Evolutionary conservation across 1,139 yeast species (phyloP), one percentile per base, ranked within the genome.

Genomic region (Zhuliangozyma parablackwelliae): DNA sequence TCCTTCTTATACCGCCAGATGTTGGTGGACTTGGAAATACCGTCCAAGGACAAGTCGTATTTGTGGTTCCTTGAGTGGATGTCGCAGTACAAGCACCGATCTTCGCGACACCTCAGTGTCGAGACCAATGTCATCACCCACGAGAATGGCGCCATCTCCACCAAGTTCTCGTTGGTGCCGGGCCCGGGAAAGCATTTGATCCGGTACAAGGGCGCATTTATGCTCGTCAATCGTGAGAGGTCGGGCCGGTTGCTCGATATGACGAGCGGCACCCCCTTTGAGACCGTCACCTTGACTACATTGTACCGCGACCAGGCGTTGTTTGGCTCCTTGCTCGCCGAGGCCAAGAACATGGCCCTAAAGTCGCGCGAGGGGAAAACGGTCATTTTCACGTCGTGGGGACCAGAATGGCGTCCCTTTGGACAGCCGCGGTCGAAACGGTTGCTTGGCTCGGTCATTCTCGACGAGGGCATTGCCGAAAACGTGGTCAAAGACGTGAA

Each of bases 371-470:
- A 89, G 53, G 98, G 98, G 9, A 90, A 89, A 54, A 92, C 98
- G 0, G 98, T 92, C 8, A 68, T 92, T 6, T 92, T 78, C 60
- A 88, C 96, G 2, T 85, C 96, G 2, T 90, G 94, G 86, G 98
- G 97, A 1, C 96, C 96, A 10, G 99, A 92, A 55, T 92, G 99
- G 99, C 72, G 98, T 50, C 96, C 96, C 3, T 92, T 92, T 65
- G 99, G 99, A 2, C 94, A 85, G 55, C 97, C 99, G 1, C 73
- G 97, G 47, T 82, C 82, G 49, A 90, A 92, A 61, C 73, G 99
- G 51, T 66, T 82, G 34, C 63, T 90, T 28, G 92, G 86, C 6
- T 85, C 95, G 10, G 99, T 92, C 11, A 81, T 92, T 29, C 66
- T 92, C 40, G 97, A 89, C 54, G 59, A 73, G 28, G 92, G 88